A percentile compares a stretch with the other conserved stretches of the same genome.
Conservation (phyloP, 805 yeast species). For the Sporopachydermia quercuum region DNA sequence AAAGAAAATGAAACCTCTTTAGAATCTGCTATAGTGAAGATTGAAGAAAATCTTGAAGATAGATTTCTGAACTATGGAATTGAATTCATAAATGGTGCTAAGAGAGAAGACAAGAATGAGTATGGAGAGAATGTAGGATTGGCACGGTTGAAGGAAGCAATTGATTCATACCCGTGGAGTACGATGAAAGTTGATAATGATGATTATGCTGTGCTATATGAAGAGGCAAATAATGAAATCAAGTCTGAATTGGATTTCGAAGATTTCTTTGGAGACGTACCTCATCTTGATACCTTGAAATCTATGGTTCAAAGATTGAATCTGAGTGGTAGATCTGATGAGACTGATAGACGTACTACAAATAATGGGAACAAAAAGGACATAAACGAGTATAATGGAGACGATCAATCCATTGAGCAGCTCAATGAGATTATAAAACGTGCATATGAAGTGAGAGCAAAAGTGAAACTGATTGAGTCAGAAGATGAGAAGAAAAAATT, state of each 20-base stretch:
- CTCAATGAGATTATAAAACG: not conserved
- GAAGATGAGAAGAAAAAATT: not conserved
- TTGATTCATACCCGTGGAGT: not conserved
- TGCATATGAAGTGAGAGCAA: slow-evolving; percentile 1
- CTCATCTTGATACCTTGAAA: no score
- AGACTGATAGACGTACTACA: no score
- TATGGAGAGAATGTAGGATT: not conserved
- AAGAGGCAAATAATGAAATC: no score
- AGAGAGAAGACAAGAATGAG: not conserved
- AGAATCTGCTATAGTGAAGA: not conserved
- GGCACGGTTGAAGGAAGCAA: not conserved
- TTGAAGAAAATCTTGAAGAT: not conserved
- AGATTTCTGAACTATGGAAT: not conserved
- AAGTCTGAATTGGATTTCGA: not conserved
- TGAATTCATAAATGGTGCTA: not conserved
- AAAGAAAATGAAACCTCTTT: not conserved
- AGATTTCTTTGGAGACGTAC: not conserved
- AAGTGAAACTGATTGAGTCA: not conserved
- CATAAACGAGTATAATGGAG: no score
- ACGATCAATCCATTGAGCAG: not conserved
- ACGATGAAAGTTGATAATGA: not conserved
- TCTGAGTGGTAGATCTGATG: no score
- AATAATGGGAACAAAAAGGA: not conserved
- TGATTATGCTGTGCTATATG: not conserved
- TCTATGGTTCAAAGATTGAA: not conserved